Base-by-base conservation (phyloP, 495 filamentous ascomycete genomes). In the Penicillium daleae region DNA sequence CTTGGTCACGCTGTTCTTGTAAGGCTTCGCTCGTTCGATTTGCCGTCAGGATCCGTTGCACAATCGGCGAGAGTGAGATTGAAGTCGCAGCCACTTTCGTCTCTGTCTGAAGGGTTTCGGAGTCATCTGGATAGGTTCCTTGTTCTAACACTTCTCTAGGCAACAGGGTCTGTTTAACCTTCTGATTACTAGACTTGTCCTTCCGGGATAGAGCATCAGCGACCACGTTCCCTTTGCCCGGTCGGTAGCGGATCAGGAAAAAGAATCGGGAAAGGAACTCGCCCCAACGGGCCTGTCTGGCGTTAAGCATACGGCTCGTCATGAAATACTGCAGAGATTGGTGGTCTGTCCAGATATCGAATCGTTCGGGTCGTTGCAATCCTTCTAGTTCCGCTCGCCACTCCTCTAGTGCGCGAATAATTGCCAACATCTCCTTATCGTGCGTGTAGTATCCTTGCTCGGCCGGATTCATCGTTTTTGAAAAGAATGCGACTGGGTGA, bases 361-460 rank as follows among this genome's bases (percentile, higher is more conserved):
- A 65, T 6, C 19, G 59, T 0, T 44, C 29, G 3, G 1, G 9
- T 0, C 54, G 35, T 6, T 62, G 26, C 27, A 66, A 48, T 0
- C 66, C 55, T 57, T 66, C 51, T 3, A 75, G 61, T 27, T 71
- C 37, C 15, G 56, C 39, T 17, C 59, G 3, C 61, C 10, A 64
- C 49, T 64, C 29, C 32, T 71, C 26, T 35, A 70, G 51, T 1
- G 24, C 24, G 1, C n/a, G 19, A 12, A 71, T 60, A 33, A 69
- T 68, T 7, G 56, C 65, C 8, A 76, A 19, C 2, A 74, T 52
- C 40, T 68, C 63, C 26, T 75, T 71, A 55, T 78, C 40, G 48
- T 76, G 58, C 19, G 73, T 76, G 49, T 73, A 24, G 46, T 76
- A 79, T 15, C 73, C 71, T 6, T 10, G 53, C 31, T 79, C 57